Evolutionary conservation across 192 early-diverging fungal genomes (phyloP).

Genomic region (Backusella circina): DNA sequence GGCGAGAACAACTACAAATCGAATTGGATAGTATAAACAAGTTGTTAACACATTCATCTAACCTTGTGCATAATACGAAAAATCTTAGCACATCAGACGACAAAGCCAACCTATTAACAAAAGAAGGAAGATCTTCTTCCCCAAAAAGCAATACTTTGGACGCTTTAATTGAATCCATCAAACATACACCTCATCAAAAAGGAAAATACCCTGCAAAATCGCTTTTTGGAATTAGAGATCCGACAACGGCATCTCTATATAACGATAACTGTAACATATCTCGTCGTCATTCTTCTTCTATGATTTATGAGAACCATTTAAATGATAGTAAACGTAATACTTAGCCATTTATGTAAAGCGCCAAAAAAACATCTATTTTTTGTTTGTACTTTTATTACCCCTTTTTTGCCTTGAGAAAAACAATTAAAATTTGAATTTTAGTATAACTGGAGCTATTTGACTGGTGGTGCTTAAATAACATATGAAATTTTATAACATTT

Average conservation of each 20-base stretch:
- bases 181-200: background rate
- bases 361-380: background rate
- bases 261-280: background rate
- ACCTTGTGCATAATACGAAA: background rate
- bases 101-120: background rate
- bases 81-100: background rate
- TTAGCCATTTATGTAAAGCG: background rate
- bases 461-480: background rate
- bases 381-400: background rate
- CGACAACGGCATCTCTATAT: background rate
- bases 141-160: background rate
- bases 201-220: background rate
- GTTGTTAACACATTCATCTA: slow-evolving; percentile 5
- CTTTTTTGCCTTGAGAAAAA: background rate
- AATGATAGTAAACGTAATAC: background rate
- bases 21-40: slow-evolving; percentile 10
- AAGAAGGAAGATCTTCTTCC: background rate
- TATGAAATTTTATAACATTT: background rate
- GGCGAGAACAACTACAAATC: slow-evolving; percentile 2
- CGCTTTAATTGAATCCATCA: background rate
- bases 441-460: background rate
- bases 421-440: background rate
- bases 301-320: background rate
- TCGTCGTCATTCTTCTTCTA: background rate
- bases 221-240: background rate